Evolutionary conservation across 805 yeast species (phyloP).

Genomic region (Starmerella etchellsii): DNA sequence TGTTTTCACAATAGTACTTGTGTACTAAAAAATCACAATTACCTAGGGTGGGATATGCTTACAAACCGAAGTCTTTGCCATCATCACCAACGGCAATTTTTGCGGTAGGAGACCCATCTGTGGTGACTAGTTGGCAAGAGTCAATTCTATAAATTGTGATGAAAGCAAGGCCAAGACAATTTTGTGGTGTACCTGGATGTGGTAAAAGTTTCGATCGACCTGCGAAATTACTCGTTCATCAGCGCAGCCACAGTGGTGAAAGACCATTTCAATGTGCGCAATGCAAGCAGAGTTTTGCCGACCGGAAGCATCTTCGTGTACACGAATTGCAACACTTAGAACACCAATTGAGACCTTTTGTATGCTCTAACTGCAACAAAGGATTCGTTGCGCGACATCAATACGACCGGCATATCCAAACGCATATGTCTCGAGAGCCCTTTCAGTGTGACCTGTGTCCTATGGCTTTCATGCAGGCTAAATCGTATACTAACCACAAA

Average conservation of each 20-base stretch:
- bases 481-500: slow-evolving; percentile 61
- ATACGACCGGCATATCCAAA: slow-evolving; percentile 63
- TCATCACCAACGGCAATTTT: too few relatives aligned
- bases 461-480: slow-evolving; percentile 61
- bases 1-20: neutral
- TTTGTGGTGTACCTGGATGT: slow-evolving; percentile 49
- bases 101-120: neutral
- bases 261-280: slow-evolving; percentile 59
- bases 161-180: slow-evolving; percentile 28
- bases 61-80: too few relatives aligned
- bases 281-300: slow-evolving; percentile 54
- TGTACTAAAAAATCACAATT: neutral
- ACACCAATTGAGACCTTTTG: slow-evolving; percentile 49
- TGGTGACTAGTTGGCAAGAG: neutral
- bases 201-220: slow-evolving; percentile 70
- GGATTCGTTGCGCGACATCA: slow-evolving; percentile 77
- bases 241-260: slow-evolving; percentile 61
- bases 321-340: slow-evolving; percentile 52
- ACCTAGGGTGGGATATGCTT: too few relatives aligned
- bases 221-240: slow-evolving; percentile 69
- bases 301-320: slow-evolving; percentile 68
- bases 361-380: slow-evolving; percentile 64
- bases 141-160: neutral
- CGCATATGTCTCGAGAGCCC: slow-evolving; percentile 55
- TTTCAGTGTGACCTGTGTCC: slow-evolving; percentile 53